A percentile compares a stretch with the other conserved stretches of the same genome.
These are phyloP conservation scores for Xylaria longipes DNA, from an alignment of 495 filamentous ascomycete genomes.

Conservation along the genomic window DNA sequence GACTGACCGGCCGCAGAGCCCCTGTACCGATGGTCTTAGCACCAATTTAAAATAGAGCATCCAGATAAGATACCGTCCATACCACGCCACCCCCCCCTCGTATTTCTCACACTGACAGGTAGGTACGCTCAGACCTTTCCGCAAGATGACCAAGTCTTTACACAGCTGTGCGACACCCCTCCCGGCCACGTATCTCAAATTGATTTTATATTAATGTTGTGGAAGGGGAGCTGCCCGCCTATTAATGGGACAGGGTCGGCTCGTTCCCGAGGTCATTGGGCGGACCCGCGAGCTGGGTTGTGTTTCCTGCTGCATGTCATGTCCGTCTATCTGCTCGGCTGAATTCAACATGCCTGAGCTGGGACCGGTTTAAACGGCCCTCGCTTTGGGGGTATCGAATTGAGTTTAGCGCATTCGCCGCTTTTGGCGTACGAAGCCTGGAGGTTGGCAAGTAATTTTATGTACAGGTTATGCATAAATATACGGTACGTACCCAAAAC, in stretches of 20 bases:
- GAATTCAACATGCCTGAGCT: neutral
- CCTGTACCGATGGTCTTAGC: neutral
- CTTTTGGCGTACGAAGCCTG: too few species aligned
- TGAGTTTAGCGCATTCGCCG: neutral
- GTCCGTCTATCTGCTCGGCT: slow-evolving; percentile 5
- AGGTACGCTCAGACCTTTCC: slow-evolving; percentile 5
- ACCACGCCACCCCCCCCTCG: too few species aligned
- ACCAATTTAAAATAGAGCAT: neutral
- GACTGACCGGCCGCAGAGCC: neutral
- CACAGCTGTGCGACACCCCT: slow-evolving; percentile 12
- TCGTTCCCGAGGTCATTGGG: neutral
- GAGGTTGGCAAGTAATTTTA: too few species aligned
- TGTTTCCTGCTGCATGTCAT: neutral
- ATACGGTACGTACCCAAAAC: neutral
- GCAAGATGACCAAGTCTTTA: slow-evolving; percentile 7
- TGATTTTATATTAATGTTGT: neutral
- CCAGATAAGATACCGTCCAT: neutral
- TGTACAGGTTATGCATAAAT: neutral
- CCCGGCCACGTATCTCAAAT: neutral
- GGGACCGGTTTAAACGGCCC: neutral
- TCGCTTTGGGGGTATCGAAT: neutral
- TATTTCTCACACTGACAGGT: neutral
- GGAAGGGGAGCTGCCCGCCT: neutral
- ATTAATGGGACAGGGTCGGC: neutral
- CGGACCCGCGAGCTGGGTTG: neutral